These are phyloP conservation scores for Eucalyptus pumila DNA, from an alignment of 345 rosid species.

Conservation along the genomic window DNA sequence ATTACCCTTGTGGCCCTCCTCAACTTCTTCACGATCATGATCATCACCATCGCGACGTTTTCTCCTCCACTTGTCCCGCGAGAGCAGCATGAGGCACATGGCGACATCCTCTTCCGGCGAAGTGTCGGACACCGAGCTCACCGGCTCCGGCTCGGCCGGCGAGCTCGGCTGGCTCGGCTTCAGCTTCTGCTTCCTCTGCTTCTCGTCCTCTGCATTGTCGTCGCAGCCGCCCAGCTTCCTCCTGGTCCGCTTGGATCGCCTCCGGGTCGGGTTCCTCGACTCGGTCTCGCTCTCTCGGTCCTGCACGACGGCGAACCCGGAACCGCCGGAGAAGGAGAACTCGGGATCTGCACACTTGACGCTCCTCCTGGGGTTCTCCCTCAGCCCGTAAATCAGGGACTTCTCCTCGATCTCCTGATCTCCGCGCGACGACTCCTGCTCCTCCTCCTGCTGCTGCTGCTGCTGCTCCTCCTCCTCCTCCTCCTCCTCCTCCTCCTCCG, in stretches of 20 bases:
- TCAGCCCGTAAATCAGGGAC: background rate
- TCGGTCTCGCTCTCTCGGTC: constrained; percentile 73
- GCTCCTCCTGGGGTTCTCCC: constrained; percentile 6
- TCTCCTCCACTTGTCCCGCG: constrained; percentile 59
- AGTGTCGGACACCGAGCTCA: constrained; percentile 65
- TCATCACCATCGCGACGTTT: background rate
- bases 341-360: constrained; percentile 62
- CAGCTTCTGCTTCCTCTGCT: background rate
- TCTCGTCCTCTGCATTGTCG: background rate
- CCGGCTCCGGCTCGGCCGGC: constrained; percentile 46
- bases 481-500: constrained; percentile 6
- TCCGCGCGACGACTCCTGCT: background rate
- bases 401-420: background rate
- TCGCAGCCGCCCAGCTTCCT: background rate
- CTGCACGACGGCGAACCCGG: constrained; percentile 28
- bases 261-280: constrained; percentile 47
- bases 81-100: constrained; percentile 89
- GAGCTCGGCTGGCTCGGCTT: background rate
- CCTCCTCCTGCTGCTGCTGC: background rate
- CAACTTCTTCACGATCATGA: background rate
- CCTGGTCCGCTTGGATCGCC: constrained; percentile 34
- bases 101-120: constrained; percentile 79
- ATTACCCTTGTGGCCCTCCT: background rate
- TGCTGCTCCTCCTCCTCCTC: background rate
- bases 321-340: constrained; percentile 30